Evolutionary conservation across 2,329 filamentous ascomycete genomes (phyloP).

Genomic region (Zarea fungicola): DNA sequence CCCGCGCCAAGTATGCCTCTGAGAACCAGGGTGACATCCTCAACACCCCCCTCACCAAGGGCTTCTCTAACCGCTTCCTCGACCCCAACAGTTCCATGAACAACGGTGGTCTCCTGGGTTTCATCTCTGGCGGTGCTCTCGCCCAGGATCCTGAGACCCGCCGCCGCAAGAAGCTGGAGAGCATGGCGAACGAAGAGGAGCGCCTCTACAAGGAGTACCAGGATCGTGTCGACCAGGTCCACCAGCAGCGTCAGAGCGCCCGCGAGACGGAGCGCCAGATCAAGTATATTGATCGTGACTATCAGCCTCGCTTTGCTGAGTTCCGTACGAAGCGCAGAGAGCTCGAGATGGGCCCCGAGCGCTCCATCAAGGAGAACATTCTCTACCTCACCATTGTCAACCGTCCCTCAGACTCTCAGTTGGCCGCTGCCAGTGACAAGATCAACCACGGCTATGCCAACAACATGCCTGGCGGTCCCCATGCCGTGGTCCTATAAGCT

Average conservation of each 20-base stretch:
- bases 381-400: conserved; percentile 15
- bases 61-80: conserved; percentile 25
- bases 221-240: conserved; percentile 10
- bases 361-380: conserved; percentile 14
- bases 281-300: conserved; percentile 12
- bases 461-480: conserved; percentile 8
- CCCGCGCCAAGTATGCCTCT: conserved; percentile 13
- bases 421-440: conserved; percentile 13
- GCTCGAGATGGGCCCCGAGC: conserved; percentile 13
- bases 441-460: conserved; percentile 8
- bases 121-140: conserved; percentile 13
- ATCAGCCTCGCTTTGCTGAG: conserved; percentile 12
- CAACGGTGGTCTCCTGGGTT: conserved; percentile 13
- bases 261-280: conserved; percentile 13
- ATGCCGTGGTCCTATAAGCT: conserved; percentile 1
- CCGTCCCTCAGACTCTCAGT: conserved; percentile 12
- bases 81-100: conserved; percentile 21
- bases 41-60: conserved; percentile 13
- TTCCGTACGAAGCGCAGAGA: conserved; percentile 12
- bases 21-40: conserved; percentile 15
- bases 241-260: conserved; percentile 11
- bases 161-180: conserved; percentile 8
- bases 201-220: conserved; percentile 13
- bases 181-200: conserved; percentile 12
- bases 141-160: conserved; percentile 12